Conservation (phyloP, 495 filamentous ascomycete species). For the Apodospora peruviana region DNA sequence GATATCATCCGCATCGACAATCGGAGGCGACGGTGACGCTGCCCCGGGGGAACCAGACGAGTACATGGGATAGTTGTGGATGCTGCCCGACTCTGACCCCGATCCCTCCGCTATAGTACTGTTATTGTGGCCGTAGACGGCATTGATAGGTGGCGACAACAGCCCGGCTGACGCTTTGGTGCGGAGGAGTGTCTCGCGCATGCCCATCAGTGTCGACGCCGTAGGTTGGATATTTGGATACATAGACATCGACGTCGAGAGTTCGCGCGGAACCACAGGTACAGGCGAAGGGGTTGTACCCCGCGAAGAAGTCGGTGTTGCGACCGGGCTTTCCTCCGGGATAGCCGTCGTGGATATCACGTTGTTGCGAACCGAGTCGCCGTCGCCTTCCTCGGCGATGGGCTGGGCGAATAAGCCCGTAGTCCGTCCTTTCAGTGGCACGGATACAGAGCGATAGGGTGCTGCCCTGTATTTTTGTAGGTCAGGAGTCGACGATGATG, state of each 20-base stretch:
- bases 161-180: slow-evolving; percentile 31
- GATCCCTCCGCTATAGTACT: background rate
- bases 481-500: slow-evolving; percentile 8
- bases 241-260: slow-evolving; percentile 7
- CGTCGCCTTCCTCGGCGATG: slow-evolving; percentile 32
- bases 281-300: background rate
- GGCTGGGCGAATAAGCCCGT: slow-evolving; percentile 27
- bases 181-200: slow-evolving; percentile 55
- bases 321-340: background rate
- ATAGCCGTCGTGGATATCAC: background rate
- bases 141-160: slow-evolving; percentile 9
- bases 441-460: slow-evolving; percentile 17
- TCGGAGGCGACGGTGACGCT: background rate
- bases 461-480: slow-evolving; percentile 5
- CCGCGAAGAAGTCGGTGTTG: too few species aligned
- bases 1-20: slow-evolving; percentile 56
- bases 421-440: slow-evolving; percentile 9
- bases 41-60: background rate
- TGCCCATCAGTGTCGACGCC: slow-evolving; percentile 53
- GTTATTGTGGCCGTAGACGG: slow-evolving; percentile 10
- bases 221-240: slow-evolving; percentile 24
- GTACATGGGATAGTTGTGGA: slow-evolving; percentile 25
- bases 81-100: slow-evolving; percentile 23
- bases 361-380: slow-evolving; percentile 1
- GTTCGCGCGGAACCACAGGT: slow-evolving; percentile 1